Conservation (phyloP, 352 stramenopile species). For the Elongisporangium anandrum region DNA sequence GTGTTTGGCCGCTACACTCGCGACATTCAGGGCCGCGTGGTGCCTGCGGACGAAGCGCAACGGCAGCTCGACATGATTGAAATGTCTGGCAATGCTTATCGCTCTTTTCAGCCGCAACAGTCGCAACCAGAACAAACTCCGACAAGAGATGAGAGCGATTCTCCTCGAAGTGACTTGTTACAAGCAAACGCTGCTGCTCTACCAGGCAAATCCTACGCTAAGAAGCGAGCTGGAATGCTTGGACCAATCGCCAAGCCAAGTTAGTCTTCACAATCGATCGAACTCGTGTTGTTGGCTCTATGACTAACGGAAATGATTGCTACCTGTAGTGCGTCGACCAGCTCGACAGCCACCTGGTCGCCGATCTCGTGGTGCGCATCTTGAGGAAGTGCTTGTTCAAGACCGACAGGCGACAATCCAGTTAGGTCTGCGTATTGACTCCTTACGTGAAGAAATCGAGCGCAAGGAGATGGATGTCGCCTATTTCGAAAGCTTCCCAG, state of each 20-base stretch:
- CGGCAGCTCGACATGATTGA: conserved; percentile 53
- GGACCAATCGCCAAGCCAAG: conserved; percentile 63
- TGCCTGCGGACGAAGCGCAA: conserved; percentile 57
- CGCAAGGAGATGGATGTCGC: conserved; percentile 75
- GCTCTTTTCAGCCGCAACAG: neutral
- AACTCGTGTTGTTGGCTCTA: too few species aligned
- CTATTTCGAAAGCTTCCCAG: conserved; percentile 65
- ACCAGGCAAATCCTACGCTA: conserved; percentile 31
- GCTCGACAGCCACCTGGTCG: conserved; percentile 28
- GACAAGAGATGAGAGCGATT: neutral
- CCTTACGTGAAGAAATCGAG: conserved; percentile 62
- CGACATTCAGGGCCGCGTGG: conserved; percentile 62
- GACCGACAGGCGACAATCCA: conserved; percentile 38
- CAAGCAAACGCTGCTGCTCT: conserved; percentile 7
- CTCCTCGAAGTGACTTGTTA: conserved; percentile 2
- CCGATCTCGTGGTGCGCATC: conserved; percentile 62
- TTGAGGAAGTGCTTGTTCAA: conserved; percentile 58
- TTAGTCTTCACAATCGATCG: conserved; percentile 5
- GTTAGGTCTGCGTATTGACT: conserved; percentile 43
- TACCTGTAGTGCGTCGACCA: conserved; percentile 18
- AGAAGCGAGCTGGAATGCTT: conserved; percentile 68
- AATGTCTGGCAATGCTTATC: conserved; percentile 47
- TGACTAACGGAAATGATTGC: too few species aligned
- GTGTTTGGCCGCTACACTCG: conserved; percentile 55
- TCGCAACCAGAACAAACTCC: neutral